Evolutionary conservation across 768 basidiomycete species (phyloP).

Genomic region (Cystofilobasidium ferigula): DNA sequence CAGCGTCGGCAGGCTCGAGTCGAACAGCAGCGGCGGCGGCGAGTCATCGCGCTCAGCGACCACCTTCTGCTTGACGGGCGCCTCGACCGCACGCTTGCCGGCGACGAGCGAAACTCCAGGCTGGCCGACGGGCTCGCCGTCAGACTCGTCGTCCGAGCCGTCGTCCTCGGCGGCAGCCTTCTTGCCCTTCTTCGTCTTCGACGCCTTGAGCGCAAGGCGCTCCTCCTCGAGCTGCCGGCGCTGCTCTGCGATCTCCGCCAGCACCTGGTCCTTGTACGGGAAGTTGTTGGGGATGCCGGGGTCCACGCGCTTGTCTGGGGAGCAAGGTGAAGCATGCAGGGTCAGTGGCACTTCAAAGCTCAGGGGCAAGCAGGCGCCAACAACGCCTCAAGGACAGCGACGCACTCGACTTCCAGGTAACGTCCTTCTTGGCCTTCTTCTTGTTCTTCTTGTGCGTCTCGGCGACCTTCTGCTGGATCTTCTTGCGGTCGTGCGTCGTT

Average conservation of each 20-base stretch:
- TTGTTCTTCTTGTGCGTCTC: constrained; percentile 66
- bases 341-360: background rate
- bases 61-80: background rate
- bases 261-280: constrained; percentile 85
- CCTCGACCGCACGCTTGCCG: background rate
- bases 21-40: constrained; percentile 48
- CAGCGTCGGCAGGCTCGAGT: constrained; percentile 54
- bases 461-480: constrained; percentile 59
- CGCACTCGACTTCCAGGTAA: constrained; percentile 77
- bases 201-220: constrained; percentile 28
- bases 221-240: constrained; percentile 73
- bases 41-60: background rate
- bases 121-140: constrained; percentile 1
- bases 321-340: constrained; percentile 2
- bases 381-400: background rate
- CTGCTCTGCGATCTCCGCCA: constrained; percentile 78
- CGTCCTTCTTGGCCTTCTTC: constrained; percentile 65
- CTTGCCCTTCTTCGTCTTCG: constrained; percentile 29
- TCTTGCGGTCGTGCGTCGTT: constrained; percentile 60
- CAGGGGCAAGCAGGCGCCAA: no score
- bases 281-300: constrained; percentile 87
- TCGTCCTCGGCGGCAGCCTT: constrained; percentile 34
- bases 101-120: constrained; percentile 6
- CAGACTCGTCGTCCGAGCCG: background rate
- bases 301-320: constrained; percentile 66